Evolutionary conservation across 192 early-diverging fungal species (phyloP).

Genomic region (Backusella australiensis): DNA sequence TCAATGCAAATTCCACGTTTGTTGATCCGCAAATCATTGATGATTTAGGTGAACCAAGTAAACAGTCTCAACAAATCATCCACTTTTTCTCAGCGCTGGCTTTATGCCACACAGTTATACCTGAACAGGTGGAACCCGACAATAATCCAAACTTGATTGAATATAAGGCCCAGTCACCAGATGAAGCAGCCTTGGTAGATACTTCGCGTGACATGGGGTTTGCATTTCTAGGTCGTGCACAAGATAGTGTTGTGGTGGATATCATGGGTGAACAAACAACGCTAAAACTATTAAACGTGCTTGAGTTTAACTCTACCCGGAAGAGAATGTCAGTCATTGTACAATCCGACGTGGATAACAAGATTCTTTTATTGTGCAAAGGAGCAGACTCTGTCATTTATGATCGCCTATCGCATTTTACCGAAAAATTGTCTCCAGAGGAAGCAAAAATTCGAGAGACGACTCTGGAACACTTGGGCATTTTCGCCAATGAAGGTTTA

Average conservation of each 20-base stretch:
- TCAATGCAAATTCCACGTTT: conserved; percentile 65
- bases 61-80: conserved; percentile 8
- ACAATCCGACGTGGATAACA: conserved; percentile 53
- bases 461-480: conserved; percentile 75
- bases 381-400: conserved; percentile 93
- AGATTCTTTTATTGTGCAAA: conserved; percentile 81
- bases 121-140: conserved; percentile 42
- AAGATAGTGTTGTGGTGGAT: conserved; percentile 64
- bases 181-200: conserved; percentile 88
- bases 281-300: conserved; percentile 63
- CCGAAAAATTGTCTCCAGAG: conserved; percentile 22
- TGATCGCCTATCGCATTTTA: conserved; percentile 51
- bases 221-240: conserved; percentile 70
- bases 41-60: conserved; percentile 2
- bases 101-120: conserved; percentile 66
- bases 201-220: conserved; percentile 85
- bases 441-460: conserved; percentile 55
- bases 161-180: conserved; percentile 92
- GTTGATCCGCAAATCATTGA: conserved; percentile 46
- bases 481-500: conserved; percentile 79
- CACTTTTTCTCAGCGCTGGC: conserved; percentile 60
- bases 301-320: conserved; percentile 90
- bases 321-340: conserved; percentile 95
- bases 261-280: conserved; percentile 67
- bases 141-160: conserved; percentile 51